These are phyloP conservation scores for Parsonsia alboflavescens DNA, from an alignment of 257 asterid genomes.

Conservation along the genomic window DNA sequence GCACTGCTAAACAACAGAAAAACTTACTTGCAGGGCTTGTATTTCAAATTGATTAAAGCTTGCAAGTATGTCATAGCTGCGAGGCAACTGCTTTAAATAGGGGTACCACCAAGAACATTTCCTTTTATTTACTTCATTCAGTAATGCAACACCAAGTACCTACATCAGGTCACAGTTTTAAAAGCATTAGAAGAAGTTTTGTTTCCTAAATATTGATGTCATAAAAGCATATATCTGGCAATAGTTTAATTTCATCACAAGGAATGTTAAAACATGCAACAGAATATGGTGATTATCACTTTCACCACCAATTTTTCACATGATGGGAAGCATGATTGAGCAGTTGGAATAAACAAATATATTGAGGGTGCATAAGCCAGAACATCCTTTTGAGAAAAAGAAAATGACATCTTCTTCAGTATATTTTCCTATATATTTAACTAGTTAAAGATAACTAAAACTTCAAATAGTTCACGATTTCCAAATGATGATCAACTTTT, in stretches of 20 bases:
- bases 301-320: neutral
- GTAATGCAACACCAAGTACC: constrained; percentile 60
- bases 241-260: neutral
- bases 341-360: neutral
- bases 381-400: neutral
- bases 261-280: neutral
- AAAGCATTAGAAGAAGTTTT: constrained; percentile 6
- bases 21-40: constrained; percentile 77
- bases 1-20: constrained; percentile 8
- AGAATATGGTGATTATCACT: neutral
- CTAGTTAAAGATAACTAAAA: neutral
- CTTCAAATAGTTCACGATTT: neutral
- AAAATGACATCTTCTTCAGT: neutral
- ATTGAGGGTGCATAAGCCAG: neutral
- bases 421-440: neutral
- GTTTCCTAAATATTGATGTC: neutral
- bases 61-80: constrained; percentile 60
- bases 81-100: constrained; percentile 79
- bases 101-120: constrained; percentile 69
- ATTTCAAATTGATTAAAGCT: constrained; percentile 60
- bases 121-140: constrained; percentile 80
- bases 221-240: neutral
- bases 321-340: neutral
- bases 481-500: neutral
- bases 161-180: constrained; percentile 28